These are phyloP conservation scores for Hyphodiscus hymeniophilus DNA, from an alignment of 495 filamentous ascomycete genomes.

Conservation along the genomic window DNA sequence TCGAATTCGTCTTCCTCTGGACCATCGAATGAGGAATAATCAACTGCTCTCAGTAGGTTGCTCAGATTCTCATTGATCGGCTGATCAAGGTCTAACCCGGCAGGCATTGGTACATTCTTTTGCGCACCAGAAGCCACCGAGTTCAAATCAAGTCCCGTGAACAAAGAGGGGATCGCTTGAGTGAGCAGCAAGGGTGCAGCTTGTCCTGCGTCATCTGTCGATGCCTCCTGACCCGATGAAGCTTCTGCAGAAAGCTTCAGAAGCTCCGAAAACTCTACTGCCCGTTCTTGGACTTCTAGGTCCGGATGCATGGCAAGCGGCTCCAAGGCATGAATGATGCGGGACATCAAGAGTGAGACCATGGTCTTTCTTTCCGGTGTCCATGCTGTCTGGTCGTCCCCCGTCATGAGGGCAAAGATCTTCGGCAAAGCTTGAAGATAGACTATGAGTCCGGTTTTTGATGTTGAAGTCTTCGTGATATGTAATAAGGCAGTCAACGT, in stretches of 20 bases:
- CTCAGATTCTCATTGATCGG: slow-evolving; percentile 73
- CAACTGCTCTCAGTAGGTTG: slow-evolving; percentile 51
- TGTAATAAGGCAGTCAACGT: slow-evolving; percentile 69
- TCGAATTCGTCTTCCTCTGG: slow-evolving; percentile 56
- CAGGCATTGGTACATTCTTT: slow-evolving; percentile 74
- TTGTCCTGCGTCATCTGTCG: slow-evolving; percentile 32
- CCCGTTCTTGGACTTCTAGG: slow-evolving; percentile 91
- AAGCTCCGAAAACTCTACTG: slow-evolving; percentile 85
- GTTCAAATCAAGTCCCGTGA: slow-evolving; percentile 78
- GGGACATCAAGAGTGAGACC: slow-evolving; percentile 64
- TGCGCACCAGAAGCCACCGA: slow-evolving; percentile 81
- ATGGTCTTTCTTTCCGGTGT: slow-evolving; percentile 57
- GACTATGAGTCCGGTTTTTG: slow-evolving; percentile 56
- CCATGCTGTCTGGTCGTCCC: slow-evolving; percentile 48
- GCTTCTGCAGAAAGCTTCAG: slow-evolving; percentile 80
- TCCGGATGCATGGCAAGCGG: slow-evolving; percentile 68
- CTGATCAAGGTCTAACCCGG: slow-evolving; percentile 62
- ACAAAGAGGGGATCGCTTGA: slow-evolving; percentile 80
- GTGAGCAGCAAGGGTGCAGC: slow-evolving; percentile 74
- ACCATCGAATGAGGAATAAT: slow-evolving; percentile 41
- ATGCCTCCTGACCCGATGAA: slow-evolving; percentile 51
- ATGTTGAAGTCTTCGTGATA: slow-evolving; percentile 47
- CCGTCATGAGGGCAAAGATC: slow-evolving; percentile 60
- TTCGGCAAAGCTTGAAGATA: slow-evolving; percentile 87
- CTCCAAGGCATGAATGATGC: slow-evolving; percentile 75